Evolutionary conservation across 2,329 filamentous ascomycete genomes (phyloP).

Genomic region (Atkinsonella hypoxylon): DNA sequence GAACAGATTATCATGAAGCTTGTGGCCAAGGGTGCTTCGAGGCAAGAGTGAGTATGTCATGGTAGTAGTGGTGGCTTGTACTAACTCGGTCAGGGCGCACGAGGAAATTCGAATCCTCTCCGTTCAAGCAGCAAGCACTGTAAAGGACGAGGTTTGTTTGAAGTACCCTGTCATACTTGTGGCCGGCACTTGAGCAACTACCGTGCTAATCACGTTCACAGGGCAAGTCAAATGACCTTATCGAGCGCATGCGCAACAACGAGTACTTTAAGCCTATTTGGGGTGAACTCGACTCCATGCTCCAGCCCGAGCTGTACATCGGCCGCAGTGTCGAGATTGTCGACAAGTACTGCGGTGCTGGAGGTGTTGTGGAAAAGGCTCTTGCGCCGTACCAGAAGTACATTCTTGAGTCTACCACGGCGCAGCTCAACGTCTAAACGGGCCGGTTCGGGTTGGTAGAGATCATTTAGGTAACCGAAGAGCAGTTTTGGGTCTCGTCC

Average conservation of each 20-base stretch:
- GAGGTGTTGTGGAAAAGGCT: constrained; percentile 26
- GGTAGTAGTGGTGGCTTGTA: background rate
- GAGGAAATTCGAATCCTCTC: constrained; percentile 77
- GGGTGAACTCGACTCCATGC: constrained; percentile 54
- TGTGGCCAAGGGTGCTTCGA: constrained; percentile 54
- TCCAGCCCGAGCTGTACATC: constrained; percentile 46
- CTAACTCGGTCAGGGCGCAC: constrained; percentile 42
- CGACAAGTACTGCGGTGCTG: constrained; percentile 30
- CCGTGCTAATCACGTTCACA: background rate
- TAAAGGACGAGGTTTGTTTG: constrained; percentile 28
- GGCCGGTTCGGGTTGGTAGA: too few relatives aligned
- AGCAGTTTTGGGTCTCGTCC: background rate
- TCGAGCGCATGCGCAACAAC: constrained; percentile 61
- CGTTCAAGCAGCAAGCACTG: constrained; percentile 57
- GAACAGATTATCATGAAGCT: constrained; percentile 62
- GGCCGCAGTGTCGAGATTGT: constrained; percentile 34
- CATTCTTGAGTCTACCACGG: constrained; percentile 14
- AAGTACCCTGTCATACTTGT: background rate
- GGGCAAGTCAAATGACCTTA: constrained; percentile 68
- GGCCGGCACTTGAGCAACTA: background rate
- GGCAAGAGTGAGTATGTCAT: constrained; percentile 44
- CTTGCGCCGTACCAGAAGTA: constrained; percentile 25
- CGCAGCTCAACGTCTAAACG: constrained; percentile 5
- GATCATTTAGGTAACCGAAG: background rate
- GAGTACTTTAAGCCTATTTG: constrained; percentile 66